phyloP scores from a whole-genome alignment of 306 rosid species.

The Cicer cuneatum region DNA sequence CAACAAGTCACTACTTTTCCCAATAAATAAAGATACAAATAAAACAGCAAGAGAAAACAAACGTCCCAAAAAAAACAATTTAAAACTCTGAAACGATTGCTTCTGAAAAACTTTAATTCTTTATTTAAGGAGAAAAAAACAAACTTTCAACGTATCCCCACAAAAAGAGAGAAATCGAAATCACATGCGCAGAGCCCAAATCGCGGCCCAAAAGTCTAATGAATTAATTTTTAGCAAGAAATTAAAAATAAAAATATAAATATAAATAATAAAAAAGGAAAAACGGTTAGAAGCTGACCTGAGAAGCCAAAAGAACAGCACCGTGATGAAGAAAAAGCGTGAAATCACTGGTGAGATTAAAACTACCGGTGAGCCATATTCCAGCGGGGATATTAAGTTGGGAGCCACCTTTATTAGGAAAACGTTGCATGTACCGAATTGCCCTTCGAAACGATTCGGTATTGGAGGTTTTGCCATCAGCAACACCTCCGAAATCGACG shows the following conservation, averaged over 20 bases:
- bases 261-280: background rate
- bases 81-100: too few relatives aligned
- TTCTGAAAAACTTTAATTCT: too few relatives aligned
- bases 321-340: constrained; percentile 80
- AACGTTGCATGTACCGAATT: constrained; percentile 61
- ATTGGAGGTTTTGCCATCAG: constrained; percentile 80
- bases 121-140: background rate
- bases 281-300: constrained; percentile 48
- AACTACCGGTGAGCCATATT: constrained; percentile 82
- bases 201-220: background rate
- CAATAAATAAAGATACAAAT: constrained; percentile 25
- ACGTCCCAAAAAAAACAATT: too few relatives aligned
- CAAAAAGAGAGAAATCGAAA: background rate
- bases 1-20: constrained; percentile 26
- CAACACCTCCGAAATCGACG: constrained; percentile 78
- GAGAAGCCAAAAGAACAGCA: constrained; percentile 76
- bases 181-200: constrained; percentile 38
- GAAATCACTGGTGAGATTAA: constrained; percentile 92
- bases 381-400: constrained; percentile 79
- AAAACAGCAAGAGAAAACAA: background rate
- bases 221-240: background rate
- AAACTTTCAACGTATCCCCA: background rate
- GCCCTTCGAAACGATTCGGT: constrained; percentile 76
- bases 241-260: too few relatives aligned
- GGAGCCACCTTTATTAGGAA: constrained; percentile 67